Conservation (phyloP, 306 rosid genomes). For the Lablab purpureus region DNA sequence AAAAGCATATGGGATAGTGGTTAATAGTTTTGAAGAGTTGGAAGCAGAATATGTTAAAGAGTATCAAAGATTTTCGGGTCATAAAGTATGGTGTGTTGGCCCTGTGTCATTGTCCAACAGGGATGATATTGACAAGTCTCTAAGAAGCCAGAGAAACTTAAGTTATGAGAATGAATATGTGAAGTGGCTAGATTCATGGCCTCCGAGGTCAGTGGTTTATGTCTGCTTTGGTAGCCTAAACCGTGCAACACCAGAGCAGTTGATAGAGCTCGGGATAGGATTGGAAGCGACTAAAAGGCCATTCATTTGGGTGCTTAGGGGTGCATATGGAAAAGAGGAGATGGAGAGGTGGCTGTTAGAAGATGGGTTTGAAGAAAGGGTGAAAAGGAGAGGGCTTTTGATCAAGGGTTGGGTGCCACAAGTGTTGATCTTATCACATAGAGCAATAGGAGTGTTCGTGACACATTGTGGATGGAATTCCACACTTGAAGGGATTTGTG, state of each 20-base stretch:
- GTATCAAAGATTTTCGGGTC: slow-evolving; percentile 2
- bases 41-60: slow-evolving; percentile 37
- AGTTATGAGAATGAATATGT: background rate
- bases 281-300: slow-evolving; percentile 57
- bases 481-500: slow-evolving; percentile 53
- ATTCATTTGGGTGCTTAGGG: slow-evolving; percentile 22
- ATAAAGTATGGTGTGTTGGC: slow-evolving; percentile 60
- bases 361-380: slow-evolving; percentile 43
- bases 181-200: slow-evolving; percentile 60
- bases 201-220: slow-evolving; percentile 52
- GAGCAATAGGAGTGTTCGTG: slow-evolving; percentile 54
- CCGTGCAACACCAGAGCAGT: slow-evolving; percentile 48
- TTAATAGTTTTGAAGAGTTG: slow-evolving; percentile 46
- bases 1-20: slow-evolving; percentile 42
- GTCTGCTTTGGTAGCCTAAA: slow-evolving; percentile 68
- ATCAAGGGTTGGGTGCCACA: slow-evolving; percentile 72
- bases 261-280: slow-evolving; percentile 62
- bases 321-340: slow-evolving; percentile 9
- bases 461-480: slow-evolving; percentile 56
- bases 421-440: slow-evolving; percentile 58
- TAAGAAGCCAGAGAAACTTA: background rate
- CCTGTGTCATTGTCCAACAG: slow-evolving; percentile 48
- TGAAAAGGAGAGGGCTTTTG: slow-evolving; percentile 52
- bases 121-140: background rate
- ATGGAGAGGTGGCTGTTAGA: background rate